Conservation (phyloP, 2,329 filamentous ascomycete genomes). For the Fonsecaea nubica region DNA sequence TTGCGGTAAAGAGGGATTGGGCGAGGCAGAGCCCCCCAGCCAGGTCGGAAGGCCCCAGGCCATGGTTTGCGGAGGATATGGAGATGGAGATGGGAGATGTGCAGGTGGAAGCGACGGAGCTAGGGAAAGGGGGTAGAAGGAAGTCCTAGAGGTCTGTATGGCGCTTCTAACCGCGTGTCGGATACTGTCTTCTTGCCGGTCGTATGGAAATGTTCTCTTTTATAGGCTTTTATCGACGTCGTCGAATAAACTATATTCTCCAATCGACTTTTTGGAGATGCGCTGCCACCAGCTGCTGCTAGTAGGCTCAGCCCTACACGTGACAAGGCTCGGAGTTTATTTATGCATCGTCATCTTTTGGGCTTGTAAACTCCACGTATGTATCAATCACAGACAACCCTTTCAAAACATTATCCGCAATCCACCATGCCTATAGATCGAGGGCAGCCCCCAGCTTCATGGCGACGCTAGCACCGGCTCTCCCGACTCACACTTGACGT, state of each 20-base stretch:
- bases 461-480: slow-evolving; percentile 41
- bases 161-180: neutral
- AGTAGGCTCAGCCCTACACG: neutral
- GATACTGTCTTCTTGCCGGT: neutral
- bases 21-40: slow-evolving; percentile 36
- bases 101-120: neutral
- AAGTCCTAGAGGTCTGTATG: neutral
- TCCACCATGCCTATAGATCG: neutral
- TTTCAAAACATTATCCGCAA: neutral
- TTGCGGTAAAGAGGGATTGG: slow-evolving; percentile 39
- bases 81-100: neutral
- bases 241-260: neutral
- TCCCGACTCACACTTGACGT: slow-evolving; percentile 40
- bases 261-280: neutral
- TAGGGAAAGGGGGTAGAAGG: neutral
- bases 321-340: neutral
- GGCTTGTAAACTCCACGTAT: neutral
- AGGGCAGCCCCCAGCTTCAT: neutral
- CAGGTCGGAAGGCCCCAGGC: slow-evolving; percentile 39
- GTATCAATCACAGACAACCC: neutral
- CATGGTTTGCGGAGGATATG: slow-evolving; percentile 23
- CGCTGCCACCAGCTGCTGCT: neutral
- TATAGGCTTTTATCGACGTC: neutral
- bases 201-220: neutral
- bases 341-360: slow-evolving; percentile 2